Base-by-base conservation (phyloP, 1,284 basidiomycete genomes). In the Ceratobasidium sp. region DNA sequence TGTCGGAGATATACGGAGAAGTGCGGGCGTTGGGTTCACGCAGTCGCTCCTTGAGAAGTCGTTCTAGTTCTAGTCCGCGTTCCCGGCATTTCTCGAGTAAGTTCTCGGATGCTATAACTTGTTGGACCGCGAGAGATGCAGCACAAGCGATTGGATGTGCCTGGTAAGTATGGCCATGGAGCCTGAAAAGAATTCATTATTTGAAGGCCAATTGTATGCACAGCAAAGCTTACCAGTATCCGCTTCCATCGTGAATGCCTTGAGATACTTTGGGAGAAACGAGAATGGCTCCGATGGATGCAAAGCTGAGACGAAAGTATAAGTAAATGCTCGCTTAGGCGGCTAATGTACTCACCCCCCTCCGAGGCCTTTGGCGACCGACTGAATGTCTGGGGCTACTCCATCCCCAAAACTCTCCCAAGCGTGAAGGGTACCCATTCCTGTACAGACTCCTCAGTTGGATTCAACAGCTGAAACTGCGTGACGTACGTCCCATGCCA, bases 151-250 rank as follows among this genome's bases (percentile, higher is more conserved):
- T 80, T 0, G 93, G 93, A 80, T 93, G 89, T 4, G 87, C 89
- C 85, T 95, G 93, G 81, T 94, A 96, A 0, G 94, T 96, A 81
- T 95, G 93, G 0, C 94, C 94, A 80, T 95, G 93, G 22, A 72
- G 69, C 69, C 80, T 92, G 72, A 57, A 80, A 22, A 9, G n/a
- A 27, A 81, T 24, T 76, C 77, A 1, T 67, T 36, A 50, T 22
- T 22, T 14, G 27, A 8, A 41, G 17, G 4, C 47, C 22, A 36
- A 29, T 36, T 57, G 44, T 19, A 60, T 56, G 36, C 29, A 36
- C 14, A 51, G 36, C 33, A 33, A 36, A n/a, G 17, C 77, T 74
- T 67, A 92, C 87, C 90, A 90, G 77, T 91, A 84, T 33, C 92
- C 93, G 7, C 89, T 88, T 48, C 88, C 85, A 73, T 86, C 87